These are phyloP conservation scores for Macrophomina pseudophaseolina DNA, from an alignment of 2,329 filamentous ascomycete genomes.

Conservation along the genomic window DNA sequence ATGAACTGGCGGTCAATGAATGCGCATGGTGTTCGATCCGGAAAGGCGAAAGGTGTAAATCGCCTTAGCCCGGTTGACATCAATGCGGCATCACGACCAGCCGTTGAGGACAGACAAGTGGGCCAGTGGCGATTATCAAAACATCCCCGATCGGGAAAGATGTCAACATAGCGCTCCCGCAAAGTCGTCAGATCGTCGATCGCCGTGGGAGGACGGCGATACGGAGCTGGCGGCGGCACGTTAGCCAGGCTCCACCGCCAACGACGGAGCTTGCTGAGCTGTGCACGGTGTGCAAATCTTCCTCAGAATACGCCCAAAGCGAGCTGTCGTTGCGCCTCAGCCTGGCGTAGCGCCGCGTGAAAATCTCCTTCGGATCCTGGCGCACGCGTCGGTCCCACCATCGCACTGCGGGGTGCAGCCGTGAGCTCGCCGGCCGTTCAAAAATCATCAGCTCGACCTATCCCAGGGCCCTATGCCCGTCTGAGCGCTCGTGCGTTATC, in stretches of 20 bases:
- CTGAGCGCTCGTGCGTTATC: not conserved
- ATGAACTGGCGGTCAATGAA: constrained; percentile 7
- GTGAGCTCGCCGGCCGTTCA: not conserved
- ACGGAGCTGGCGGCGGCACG: not conserved
- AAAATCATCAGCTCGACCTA: constrained; percentile 1
- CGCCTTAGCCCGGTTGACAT: not conserved
- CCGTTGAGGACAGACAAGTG: constrained; percentile 6
- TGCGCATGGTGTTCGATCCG: not conserved
- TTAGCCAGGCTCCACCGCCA: not conserved
- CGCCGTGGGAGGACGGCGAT: not conserved
- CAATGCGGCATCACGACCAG: not conserved
- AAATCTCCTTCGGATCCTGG: not conserved
- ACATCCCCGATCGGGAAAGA: not conserved
- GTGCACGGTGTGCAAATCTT: constrained; percentile 6
- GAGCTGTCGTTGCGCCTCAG: constrained; percentile 7
- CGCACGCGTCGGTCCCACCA: not conserved
- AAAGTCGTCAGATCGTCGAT: constrained; percentile 7
- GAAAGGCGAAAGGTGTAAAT: not conserved
- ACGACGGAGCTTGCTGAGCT: not conserved
- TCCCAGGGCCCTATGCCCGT: not conserved
- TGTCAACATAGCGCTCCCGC: constrained; percentile 9
- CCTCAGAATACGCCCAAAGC: not conserved
- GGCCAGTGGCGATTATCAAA: constrained; percentile 20
- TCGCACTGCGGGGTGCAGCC: not conserved
- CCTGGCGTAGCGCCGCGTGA: constrained; percentile 7